These are phyloP conservation scores for Exophiala sp. DNA, from an alignment of 2,329 filamentous ascomycete genomes.

Conservation along the genomic window DNA sequence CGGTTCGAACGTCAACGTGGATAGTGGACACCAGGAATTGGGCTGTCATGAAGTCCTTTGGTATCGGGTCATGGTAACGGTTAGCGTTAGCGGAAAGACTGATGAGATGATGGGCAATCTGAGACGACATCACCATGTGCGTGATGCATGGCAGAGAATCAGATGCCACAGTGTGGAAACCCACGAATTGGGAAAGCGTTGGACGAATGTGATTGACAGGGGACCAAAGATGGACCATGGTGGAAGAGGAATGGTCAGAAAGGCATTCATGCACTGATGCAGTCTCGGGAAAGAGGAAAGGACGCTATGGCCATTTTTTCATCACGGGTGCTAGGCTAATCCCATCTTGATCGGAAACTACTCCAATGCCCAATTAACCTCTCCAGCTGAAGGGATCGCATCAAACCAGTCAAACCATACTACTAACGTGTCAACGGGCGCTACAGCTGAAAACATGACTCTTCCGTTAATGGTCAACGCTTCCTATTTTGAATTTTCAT, in stretches of 20 bases:
- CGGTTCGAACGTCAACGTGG: neutral
- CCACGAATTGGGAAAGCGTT: slow-evolving; percentile 1
- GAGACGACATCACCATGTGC: neutral
- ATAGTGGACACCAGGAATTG: neutral
- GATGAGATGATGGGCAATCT: slow-evolving; percentile 1
- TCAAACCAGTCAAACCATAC: too few relatives aligned
- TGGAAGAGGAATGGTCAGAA: too few relatives aligned
- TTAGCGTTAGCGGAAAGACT: neutral
- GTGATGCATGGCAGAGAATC: neutral
- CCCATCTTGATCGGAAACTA: too few relatives aligned
- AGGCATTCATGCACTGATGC: too few relatives aligned
- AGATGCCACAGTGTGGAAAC: neutral
- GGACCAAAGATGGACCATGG: neutral
- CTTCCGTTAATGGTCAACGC: neutral
- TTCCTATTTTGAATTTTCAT: slow-evolving; percentile 12
- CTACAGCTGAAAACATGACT: too few relatives aligned
- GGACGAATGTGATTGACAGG: neutral
- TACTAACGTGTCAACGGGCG: too few relatives aligned
- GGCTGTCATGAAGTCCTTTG: neutral
- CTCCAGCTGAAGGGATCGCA: too few relatives aligned
- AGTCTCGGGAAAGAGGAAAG: too few relatives aligned
- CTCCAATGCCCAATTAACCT: too few relatives aligned
- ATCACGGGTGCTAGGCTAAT: too few relatives aligned
- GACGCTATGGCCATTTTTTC: too few relatives aligned
- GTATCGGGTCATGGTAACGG: neutral